phyloP scores from a whole-genome alignment of 2,329 filamentous ascomycete species.

The Xylaria sp. region DNA sequence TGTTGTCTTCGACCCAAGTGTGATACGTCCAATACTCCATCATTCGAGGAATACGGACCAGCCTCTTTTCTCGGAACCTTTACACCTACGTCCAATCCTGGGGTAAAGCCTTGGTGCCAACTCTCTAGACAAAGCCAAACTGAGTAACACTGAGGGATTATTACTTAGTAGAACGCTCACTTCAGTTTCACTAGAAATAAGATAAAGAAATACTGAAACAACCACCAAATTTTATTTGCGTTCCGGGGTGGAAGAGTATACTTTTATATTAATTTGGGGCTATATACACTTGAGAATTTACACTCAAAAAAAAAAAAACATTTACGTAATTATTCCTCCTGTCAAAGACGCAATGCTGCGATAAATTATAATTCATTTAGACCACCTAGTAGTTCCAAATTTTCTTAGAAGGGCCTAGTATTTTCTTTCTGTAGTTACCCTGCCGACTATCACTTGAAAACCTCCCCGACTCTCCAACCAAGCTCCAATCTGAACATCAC shows the following conservation, averaged over 20 bases:
- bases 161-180: too few species aligned
- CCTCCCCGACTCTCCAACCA: too few species aligned
- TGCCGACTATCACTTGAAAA: too few species aligned
- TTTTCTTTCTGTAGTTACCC: too few species aligned
- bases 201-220: neutral
- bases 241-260: neutral
- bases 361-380: too few species aligned
- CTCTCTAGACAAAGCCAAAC: neutral
- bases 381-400: too few species aligned
- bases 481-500: neutral
- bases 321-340: too few species aligned
- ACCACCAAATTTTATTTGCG: neutral
- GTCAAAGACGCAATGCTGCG: too few species aligned
- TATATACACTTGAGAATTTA: neutral
- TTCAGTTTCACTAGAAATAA: neutral
- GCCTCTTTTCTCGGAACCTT: neutral
- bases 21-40: neutral
- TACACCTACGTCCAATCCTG: neutral
- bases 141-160: too few species aligned
- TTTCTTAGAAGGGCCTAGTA: too few species aligned
- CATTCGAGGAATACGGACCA: neutral
- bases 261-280: neutral
- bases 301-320: too few species aligned
- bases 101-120: neutral
- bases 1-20: neutral